phyloP scores from a whole-genome alignment of 2,329 filamentous ascomycete genomes.

The Beauveria rudraprayagi region DNA sequence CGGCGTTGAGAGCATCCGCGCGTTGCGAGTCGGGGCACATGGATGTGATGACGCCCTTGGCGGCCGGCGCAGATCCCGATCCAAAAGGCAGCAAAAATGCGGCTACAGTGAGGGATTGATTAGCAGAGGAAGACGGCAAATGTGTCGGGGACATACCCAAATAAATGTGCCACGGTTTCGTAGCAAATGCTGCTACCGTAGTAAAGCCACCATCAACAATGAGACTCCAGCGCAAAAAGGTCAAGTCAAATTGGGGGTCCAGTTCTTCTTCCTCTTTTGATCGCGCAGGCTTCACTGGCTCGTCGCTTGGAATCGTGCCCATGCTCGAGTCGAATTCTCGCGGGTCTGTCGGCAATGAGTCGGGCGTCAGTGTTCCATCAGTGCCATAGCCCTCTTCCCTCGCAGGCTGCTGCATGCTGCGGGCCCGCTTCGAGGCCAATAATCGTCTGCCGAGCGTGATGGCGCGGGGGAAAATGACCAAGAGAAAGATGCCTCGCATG shows the following conservation, averaged over 20 bases:
- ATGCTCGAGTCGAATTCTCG: conserved; percentile 34
- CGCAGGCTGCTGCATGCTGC: background rate
- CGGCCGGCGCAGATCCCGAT: conserved; percentile 59
- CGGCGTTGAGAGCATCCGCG: conserved; percentile 58
- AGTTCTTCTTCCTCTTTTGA: conserved; percentile 27
- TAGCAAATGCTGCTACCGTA: conserved; percentile 53
- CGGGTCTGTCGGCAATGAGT: conserved; percentile 27
- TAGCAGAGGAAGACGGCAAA: background rate
- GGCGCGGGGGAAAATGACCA: conserved; percentile 45
- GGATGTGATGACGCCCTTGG: conserved; percentile 65
- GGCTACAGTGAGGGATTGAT: conserved; percentile 26
- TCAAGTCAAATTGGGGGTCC: conserved; percentile 54
- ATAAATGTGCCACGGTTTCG: conserved; percentile 60
- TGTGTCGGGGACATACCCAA: conserved; percentile 32
- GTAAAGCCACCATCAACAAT: conserved; percentile 58
- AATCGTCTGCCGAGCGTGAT: conserved; percentile 36
- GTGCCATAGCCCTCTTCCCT: conserved; percentile 3
- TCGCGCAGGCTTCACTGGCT: conserved; percentile 32
- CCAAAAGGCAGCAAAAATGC: conserved; percentile 59
- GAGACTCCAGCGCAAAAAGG: conserved; percentile 59
- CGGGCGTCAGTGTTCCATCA: conserved; percentile 12
- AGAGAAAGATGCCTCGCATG: conserved; percentile 46
- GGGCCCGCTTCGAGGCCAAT: conserved; percentile 4
- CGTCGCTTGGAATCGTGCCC: conserved; percentile 27
- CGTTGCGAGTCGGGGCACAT: conserved; percentile 57